Conservation (phyloP, 495 filamentous ascomycete species). For the Jackrogersella multiformis region DNA sequence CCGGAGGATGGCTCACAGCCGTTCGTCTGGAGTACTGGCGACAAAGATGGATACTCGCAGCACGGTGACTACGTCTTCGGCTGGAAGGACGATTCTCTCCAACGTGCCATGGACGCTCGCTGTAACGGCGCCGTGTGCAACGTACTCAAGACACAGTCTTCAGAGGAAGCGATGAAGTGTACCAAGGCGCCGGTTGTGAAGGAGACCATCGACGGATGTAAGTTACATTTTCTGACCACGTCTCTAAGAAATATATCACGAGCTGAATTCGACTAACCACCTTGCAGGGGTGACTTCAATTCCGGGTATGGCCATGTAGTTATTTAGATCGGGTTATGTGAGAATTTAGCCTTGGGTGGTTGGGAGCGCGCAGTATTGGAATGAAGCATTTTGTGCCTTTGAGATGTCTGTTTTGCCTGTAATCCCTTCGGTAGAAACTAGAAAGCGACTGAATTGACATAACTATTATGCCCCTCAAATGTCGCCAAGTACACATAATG, state of each 20-base stretch:
- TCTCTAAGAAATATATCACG: neutral
- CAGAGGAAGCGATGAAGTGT: constrained; percentile 51
- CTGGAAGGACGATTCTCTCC: constrained; percentile 51
- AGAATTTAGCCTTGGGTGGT: neutral
- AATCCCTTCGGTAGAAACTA: too few species aligned
- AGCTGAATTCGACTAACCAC: constrained; percentile 33
- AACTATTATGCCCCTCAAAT: too few species aligned
- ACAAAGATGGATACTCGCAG: constrained; percentile 48
- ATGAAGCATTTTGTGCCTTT: neutral
- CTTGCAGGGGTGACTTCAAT: constrained; percentile 38
- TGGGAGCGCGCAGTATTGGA: constrained; percentile 2
- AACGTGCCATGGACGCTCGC: constrained; percentile 51
- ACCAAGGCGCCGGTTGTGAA: constrained; percentile 50
- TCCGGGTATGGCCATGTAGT: constrained; percentile 36
- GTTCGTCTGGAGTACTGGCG: constrained; percentile 45
- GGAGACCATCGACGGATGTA: constrained; percentile 58
- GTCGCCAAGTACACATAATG: too few species aligned
- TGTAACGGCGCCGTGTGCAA: constrained; percentile 51
- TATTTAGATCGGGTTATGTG: constrained; percentile 11
- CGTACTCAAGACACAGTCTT: constrained; percentile 48
- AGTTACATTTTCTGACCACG: constrained; percentile 31
- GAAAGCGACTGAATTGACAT: too few species aligned
- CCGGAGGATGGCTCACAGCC: constrained; percentile 50
- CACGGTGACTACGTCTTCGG: constrained; percentile 56
- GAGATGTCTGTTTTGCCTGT: too few species aligned